phyloP scores from a whole-genome alignment of 2,329 filamentous ascomycete species.

The Apiospora sp. region DNA sequence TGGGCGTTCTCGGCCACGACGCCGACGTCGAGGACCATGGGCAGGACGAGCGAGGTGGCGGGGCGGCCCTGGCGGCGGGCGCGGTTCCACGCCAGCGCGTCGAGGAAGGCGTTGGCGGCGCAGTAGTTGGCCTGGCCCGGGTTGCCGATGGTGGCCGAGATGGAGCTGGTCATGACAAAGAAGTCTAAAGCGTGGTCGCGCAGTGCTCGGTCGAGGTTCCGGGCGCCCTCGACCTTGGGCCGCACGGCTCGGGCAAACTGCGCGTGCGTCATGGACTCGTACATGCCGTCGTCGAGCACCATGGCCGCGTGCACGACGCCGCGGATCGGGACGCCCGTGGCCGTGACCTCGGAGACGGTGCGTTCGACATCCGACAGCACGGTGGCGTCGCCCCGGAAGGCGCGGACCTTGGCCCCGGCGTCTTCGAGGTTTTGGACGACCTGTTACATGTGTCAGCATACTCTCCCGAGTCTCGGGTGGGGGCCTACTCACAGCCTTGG shows the following conservation, averaged over 20 bases:
- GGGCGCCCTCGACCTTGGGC: slow-evolving; percentile 33
- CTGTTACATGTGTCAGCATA: too few relatives aligned
- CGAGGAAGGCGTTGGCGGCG: slow-evolving; percentile 35
- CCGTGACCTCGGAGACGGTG: slow-evolving; percentile 27
- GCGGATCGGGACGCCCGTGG: slow-evolving; percentile 26
- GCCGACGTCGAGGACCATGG: slow-evolving; percentile 34
- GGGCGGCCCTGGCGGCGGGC: slow-evolving; percentile 6
- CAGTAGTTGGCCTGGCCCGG: slow-evolving; percentile 36
- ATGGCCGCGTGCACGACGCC: slow-evolving; percentile 41
- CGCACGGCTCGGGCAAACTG: slow-evolving; percentile 24
- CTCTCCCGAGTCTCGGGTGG: too few relatives aligned
- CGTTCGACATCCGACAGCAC: slow-evolving; percentile 31
- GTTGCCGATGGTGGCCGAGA: slow-evolving; percentile 34
- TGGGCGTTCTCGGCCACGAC: slow-evolving; percentile 33
- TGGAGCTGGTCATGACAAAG: slow-evolving; percentile 37
- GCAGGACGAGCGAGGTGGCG: slow-evolving; percentile 32
- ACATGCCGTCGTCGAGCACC: slow-evolving; percentile 37
- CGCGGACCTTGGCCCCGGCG: slow-evolving; percentile 13
- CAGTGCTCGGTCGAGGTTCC: slow-evolving; percentile 28
- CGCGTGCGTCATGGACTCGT: neutral
- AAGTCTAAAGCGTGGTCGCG: slow-evolving; percentile 32
- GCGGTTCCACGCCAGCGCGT: slow-evolving; percentile 32
- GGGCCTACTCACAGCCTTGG: too few relatives aligned
- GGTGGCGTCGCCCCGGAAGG: slow-evolving; percentile 36
- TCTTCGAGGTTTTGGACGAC: neutral